Evolutionary conservation across 192 early-diverging fungal species (phyloP).

Genomic region (Coemansia sp.): DNA sequence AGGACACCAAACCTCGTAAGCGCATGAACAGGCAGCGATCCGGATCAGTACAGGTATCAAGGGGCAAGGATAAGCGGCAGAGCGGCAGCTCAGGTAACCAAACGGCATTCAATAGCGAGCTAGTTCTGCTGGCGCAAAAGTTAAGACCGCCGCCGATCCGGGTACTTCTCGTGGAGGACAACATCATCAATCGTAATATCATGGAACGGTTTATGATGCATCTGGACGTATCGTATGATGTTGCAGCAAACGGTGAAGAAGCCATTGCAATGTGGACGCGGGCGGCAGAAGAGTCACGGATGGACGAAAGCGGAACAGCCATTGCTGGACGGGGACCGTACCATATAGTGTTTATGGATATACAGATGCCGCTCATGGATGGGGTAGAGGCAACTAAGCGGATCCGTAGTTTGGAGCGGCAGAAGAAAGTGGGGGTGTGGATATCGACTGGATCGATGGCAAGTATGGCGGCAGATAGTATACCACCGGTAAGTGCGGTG

Average conservation of each 20-base stretch:
- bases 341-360: constrained; percentile 81
- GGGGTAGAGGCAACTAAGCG: constrained; percentile 82
- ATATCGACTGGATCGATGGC: constrained; percentile 59
- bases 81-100: constrained; percentile 3
- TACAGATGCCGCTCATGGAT: constrained; percentile 88
- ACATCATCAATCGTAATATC: constrained; percentile 71
- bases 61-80: constrained; percentile 14
- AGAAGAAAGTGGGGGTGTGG: constrained; percentile 52
- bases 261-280: constrained; percentile 77
- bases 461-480: constrained; percentile 77
- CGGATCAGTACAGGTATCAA: background rate
- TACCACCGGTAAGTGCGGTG: constrained; percentile 30
- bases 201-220: constrained; percentile 71
- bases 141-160: constrained; percentile 56
- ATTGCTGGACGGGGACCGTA: constrained; percentile 50
- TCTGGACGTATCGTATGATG: constrained; percentile 69
- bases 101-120: background rate
- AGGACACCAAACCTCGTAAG: background rate
- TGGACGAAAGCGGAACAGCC: background rate
- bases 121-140: background rate
- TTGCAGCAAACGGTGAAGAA: constrained; percentile 77
- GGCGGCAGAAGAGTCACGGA: constrained; percentile 28
- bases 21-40: constrained; percentile 6
- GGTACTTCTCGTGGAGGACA: constrained; percentile 83
- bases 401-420: constrained; percentile 68